Evolutionary conservation across 2,329 filamentous ascomycete genomes (phyloP).

Genomic region (Trichoderma atrobrunneum): DNA sequence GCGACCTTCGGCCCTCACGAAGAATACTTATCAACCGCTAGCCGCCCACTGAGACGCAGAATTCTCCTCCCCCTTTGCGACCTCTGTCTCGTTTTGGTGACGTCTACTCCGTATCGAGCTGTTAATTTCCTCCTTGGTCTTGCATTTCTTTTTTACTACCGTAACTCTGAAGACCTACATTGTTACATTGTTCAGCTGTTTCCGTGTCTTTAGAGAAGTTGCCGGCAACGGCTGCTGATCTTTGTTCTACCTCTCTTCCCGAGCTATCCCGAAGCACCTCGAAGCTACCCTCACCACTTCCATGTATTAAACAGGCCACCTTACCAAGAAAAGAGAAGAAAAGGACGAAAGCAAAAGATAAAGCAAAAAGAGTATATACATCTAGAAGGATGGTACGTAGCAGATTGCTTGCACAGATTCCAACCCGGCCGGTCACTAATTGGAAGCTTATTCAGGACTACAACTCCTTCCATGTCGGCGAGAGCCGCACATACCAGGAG

Average conservation of each 20-base stretch:
- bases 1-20: constrained; percentile 9
- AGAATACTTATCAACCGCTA: constrained; percentile 50
- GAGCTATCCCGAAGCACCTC: background rate
- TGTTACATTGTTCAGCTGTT: constrained; percentile 14
- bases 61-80: constrained; percentile 42
- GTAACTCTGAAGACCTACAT: constrained; percentile 29
- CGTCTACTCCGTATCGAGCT: constrained; percentile 28
- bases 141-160: constrained; percentile 22
- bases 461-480: constrained; percentile 36
- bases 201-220: constrained; percentile 28
- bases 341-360: background rate
- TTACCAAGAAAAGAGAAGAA: background rate
- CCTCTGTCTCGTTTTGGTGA: constrained; percentile 34
- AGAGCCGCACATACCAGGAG: constrained; percentile 43
- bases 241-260: background rate
- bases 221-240: constrained; percentile 39
- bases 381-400: constrained; percentile 35
- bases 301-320: background rate
- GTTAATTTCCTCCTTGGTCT: constrained; percentile 30
- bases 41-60: constrained; percentile 40
- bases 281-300: background rate
- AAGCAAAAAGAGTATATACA: background rate
- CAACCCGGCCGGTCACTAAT: background rate
- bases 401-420: too few species aligned
- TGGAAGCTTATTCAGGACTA: constrained; percentile 32